phyloP scores from a whole-genome alignment of 1,284 basidiomycete species.

The Exobasidium cylindrosporum region DNA sequence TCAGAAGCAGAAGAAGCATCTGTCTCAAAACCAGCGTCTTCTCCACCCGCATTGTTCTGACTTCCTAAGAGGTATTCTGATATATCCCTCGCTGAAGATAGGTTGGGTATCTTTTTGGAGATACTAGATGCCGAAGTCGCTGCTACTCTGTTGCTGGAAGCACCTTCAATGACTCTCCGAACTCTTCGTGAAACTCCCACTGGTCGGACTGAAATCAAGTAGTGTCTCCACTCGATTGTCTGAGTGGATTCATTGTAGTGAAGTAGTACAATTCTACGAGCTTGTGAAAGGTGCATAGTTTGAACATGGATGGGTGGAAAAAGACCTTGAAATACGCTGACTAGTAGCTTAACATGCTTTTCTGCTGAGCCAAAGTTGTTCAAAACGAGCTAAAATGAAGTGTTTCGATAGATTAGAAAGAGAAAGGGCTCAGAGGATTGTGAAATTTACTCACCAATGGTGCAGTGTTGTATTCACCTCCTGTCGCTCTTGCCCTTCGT shows the following conservation, averaged over 20 bases:
- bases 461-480: slow-evolving; percentile 75
- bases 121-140: slow-evolving; percentile 21
- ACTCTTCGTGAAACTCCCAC: slow-evolving; percentile 90
- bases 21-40: slow-evolving; percentile 59
- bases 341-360: slow-evolving; percentile 64
- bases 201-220: slow-evolving; percentile 88
- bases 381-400: slow-evolving; percentile 61
- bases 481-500: slow-evolving; percentile 69
- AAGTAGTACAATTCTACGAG: slow-evolving; percentile 85
- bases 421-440: neutral
- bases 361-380: slow-evolving; percentile 68
- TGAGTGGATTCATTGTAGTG: slow-evolving; percentile 83
- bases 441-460: slow-evolving; percentile 66
- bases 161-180: slow-evolving; percentile 78
- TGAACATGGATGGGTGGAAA: slow-evolving; percentile 82
- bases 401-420: neutral
- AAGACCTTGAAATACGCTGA: slow-evolving; percentile 82
- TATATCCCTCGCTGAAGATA: slow-evolving; percentile 86
- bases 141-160: slow-evolving; percentile 57
- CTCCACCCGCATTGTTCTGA: slow-evolving; percentile 65
- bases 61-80: slow-evolving; percentile 87
- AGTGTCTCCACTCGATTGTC: slow-evolving; percentile 91
- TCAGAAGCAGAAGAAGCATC: slow-evolving; percentile 57
- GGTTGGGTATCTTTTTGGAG: slow-evolving; percentile 64
- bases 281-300: slow-evolving; percentile 71